Evolutionary conservation across 495 filamentous ascomycete species (phyloP).

Genomic region (Alectoria sarmentosa): DNA sequence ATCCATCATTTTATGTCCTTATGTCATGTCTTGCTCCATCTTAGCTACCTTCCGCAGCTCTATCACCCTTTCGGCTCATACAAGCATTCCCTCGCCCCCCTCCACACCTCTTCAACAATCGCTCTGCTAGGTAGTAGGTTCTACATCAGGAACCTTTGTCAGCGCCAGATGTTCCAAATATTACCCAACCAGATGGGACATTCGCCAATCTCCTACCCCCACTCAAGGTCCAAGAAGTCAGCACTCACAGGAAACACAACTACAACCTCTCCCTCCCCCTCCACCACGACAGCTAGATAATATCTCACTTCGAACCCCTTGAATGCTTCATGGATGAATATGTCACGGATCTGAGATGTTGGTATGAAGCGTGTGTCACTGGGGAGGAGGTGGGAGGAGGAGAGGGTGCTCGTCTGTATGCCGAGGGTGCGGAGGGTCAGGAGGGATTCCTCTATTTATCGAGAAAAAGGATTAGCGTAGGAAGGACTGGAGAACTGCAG

Average conservation of each 20-base stretch:
- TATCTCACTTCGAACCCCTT: slow-evolving; percentile 85
- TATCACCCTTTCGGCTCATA: slow-evolving; percentile 55
- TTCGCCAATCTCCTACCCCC: neutral
- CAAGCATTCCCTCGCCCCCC: slow-evolving; percentile 66
- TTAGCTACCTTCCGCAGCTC: neutral
- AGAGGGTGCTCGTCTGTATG: slow-evolving; percentile 76
- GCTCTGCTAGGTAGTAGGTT: slow-evolving; percentile 60
- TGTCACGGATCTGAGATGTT: slow-evolving; percentile 81
- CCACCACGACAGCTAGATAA: slow-evolving; percentile 84
- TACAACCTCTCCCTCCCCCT: slow-evolving; percentile 79
- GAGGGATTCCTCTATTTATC: slow-evolving; percentile 65
- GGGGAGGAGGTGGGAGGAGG: slow-evolving; percentile 53
- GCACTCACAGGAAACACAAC: slow-evolving; percentile 79
- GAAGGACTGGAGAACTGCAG: neutral
- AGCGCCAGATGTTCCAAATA: slow-evolving; percentile 9
- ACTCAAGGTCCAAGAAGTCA: neutral
- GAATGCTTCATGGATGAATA: slow-evolving; percentile 94
- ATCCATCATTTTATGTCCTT: slow-evolving; percentile 1
- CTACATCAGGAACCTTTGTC: slow-evolving; percentile 26
- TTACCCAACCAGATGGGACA: neutral
- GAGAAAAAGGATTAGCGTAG: neutral
- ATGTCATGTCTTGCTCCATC: neutral
- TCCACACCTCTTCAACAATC: slow-evolving; percentile 81
- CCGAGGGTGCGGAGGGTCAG: slow-evolving; percentile 84
- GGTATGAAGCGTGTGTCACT: slow-evolving; percentile 85